Conservation (phyloP, 805 yeast genomes). For the Saccharomycopsis sp. region DNA sequence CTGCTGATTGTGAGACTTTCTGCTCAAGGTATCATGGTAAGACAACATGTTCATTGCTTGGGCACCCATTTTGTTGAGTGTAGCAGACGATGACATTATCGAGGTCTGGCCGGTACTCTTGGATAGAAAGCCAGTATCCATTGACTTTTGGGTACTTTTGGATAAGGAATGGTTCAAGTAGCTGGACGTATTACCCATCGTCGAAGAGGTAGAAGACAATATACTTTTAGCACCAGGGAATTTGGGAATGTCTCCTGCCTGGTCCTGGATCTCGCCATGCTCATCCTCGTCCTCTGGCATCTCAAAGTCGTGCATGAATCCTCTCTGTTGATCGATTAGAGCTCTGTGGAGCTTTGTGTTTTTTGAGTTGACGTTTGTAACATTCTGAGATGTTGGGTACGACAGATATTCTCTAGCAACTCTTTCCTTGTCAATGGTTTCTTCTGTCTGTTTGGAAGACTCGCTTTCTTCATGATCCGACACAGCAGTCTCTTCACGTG, state of each 20-base stretch:
- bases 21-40: background rate
- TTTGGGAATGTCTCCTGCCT: background rate
- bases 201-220: background rate
- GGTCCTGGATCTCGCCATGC: background rate
- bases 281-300: slow-evolving; percentile 4
- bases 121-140: background rate
- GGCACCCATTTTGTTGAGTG: background rate
- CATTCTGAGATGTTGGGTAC: slow-evolving; percentile 3
- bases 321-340: slow-evolving; percentile 6
- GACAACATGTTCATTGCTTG: background rate
- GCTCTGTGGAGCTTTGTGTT: slow-evolving; percentile 13
- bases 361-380: slow-evolving; percentile 1
- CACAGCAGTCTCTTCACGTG: background rate
- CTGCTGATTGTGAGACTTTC: background rate
- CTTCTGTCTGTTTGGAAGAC: background rate
- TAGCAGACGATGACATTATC: background rate
- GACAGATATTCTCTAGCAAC: background rate
- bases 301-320: slow-evolving; percentile 9
- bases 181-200: background rate
- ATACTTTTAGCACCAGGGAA: slow-evolving; percentile 2
- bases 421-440: background rate
- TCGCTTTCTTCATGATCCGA: background rate
- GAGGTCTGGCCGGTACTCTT: background rate
- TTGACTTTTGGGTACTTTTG: background rate
- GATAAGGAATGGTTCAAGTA: background rate